A percentile compares a stretch with the other conserved stretches of the same genome.
Conservation (phyloP, 495 filamentous ascomycete genomes). For the Penicillium argentinense region DNA sequence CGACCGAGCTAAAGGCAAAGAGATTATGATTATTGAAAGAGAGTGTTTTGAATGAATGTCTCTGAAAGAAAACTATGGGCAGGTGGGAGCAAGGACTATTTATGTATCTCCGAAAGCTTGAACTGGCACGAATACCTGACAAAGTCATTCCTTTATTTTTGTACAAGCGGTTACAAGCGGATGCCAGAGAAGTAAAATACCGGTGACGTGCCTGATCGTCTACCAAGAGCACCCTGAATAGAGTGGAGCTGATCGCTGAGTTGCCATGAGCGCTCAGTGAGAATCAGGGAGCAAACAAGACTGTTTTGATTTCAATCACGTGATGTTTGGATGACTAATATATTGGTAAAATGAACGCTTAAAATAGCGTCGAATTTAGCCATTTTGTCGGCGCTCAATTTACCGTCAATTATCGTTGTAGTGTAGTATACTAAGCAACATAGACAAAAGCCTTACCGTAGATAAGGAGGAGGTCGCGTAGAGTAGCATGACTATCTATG, state of each 20-base stretch:
- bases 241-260: neutral
- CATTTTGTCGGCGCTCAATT: no score
- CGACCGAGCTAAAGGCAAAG: neutral
- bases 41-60: neutral
- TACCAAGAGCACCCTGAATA: neutral
- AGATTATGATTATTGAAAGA: neutral
- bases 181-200: neutral
- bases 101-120: neutral
- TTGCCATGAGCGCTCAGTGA: neutral
- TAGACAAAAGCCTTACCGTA: no score
- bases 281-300: neutral
- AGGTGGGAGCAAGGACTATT: neutral
- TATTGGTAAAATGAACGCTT: no score
- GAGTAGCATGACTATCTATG: no score
- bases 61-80: neutral
- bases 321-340: no score
- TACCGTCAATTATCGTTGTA: no score
- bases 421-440: no score
- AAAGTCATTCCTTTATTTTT: neutral
- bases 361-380: no score
- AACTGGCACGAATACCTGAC: neutral
- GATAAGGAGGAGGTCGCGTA: no score
- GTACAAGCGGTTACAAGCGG: neutral
- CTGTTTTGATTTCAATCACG: no score
- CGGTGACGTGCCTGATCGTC: neutral